phyloP scores from a whole-genome alignment of 2,329 filamentous ascomycete genomes.

The Ophiocordyceps camponoti-rufipedis region DNA sequence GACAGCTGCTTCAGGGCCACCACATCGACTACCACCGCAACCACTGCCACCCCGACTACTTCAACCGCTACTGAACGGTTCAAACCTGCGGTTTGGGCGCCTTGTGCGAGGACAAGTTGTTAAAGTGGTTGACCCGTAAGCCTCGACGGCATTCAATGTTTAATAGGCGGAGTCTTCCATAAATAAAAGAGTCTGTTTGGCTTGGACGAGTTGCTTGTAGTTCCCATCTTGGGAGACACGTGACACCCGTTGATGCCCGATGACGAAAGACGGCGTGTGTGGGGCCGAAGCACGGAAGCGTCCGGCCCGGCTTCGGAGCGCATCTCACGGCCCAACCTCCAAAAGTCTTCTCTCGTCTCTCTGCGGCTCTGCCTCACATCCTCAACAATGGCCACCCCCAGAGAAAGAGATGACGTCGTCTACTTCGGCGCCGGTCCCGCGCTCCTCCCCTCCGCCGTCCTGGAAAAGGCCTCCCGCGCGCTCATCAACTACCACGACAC shows the following conservation, averaged over 20 bases:
- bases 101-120: too few species aligned
- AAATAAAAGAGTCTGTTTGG: not conserved
- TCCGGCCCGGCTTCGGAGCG: too few species aligned
- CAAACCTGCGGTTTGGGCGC: too few species aligned
- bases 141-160: not conserved
- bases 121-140: not conserved
- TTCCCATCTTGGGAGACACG: too few species aligned
- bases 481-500: slow-evolving; percentile 68
- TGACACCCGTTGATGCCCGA: too few species aligned
- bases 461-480: slow-evolving; percentile 57
- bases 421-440: slow-evolving; percentile 90
- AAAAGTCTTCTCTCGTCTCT: too few species aligned
- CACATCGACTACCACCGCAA: not conserved
- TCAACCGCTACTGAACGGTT: not conserved
- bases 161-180: not conserved
- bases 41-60: not conserved
- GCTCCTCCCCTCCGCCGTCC: slow-evolving; percentile 62
- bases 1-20: not conserved
- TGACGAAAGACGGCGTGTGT: too few species aligned
- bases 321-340: too few species aligned
- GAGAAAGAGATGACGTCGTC: slow-evolving; percentile 39
- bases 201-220: not conserved
- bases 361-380: too few species aligned
- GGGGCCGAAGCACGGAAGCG: too few species aligned
- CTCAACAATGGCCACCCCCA: not conserved